phyloP scores from a whole-genome alignment of 345 rosid genomes.

The Durio zibethinus region DNA sequence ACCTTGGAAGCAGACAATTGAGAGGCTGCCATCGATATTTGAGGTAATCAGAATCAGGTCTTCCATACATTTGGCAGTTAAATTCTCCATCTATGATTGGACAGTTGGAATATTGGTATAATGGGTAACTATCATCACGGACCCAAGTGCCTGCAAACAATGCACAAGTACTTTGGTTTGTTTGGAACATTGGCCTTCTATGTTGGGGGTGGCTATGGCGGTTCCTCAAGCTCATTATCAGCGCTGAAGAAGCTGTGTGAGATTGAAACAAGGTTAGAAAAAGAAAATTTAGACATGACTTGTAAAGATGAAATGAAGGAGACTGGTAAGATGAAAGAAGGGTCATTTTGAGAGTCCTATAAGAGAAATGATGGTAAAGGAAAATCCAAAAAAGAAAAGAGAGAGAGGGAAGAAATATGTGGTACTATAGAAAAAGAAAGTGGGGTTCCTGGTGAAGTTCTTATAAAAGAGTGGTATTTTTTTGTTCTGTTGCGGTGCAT shows the following conservation, averaged over 20 bases:
- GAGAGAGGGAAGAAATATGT: background rate
- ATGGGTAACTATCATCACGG: constrained; percentile 64
- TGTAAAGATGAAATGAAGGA: background rate
- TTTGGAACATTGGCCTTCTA: constrained; percentile 48
- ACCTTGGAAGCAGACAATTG: constrained; percentile 87
- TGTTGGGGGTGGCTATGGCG: constrained; percentile 47
- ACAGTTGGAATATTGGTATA: constrained; percentile 49
- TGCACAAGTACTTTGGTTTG: constrained; percentile 50
- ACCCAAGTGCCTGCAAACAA: constrained; percentile 65
- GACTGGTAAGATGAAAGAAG: background rate
- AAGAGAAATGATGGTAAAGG: background rate
- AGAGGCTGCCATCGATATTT: constrained; percentile 87
- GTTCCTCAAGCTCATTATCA: constrained; percentile 56
- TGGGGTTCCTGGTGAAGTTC: background rate
- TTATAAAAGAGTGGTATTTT: background rate
- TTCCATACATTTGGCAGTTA: constrained; percentile 77
- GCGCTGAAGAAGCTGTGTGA: constrained; percentile 46
- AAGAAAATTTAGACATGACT: constrained; percentile 31
- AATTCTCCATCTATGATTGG: constrained; percentile 71
- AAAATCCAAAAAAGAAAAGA: background rate
- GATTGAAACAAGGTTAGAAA: constrained; percentile 32
- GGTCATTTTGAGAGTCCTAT: constrained; percentile 20
- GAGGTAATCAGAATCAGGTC: constrained; percentile 86
- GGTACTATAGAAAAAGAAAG: background rate
- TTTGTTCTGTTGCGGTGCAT: constrained; percentile 8